Conservation (phyloP, 208 protist genomes). For the Spongospora subterranea region DNA sequence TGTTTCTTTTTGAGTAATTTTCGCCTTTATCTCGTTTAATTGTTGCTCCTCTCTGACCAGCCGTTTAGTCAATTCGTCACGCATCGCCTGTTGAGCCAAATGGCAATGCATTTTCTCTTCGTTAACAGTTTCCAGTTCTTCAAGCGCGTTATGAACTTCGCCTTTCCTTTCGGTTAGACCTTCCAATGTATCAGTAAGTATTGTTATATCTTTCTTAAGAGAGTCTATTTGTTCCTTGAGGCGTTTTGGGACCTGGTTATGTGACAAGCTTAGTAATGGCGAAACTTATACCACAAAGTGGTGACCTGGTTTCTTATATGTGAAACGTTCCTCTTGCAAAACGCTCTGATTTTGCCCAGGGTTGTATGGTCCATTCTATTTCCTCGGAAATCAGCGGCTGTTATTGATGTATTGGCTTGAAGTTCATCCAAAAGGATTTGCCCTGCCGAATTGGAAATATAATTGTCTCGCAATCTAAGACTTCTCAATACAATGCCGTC, state of each 20-base stretch:
- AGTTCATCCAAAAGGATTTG: constrained; percentile 51
- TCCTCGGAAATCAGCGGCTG: constrained; percentile 22
- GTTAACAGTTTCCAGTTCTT: background rate
- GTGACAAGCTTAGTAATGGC: too few species aligned
- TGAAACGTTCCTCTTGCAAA: background rate
- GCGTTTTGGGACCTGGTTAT: constrained; percentile 31
- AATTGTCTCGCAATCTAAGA: constrained; percentile 32
- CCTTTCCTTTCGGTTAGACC: background rate
- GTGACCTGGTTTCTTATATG: constrained; percentile 44
- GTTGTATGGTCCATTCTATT: constrained; percentile 20
- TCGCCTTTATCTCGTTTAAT: constrained; percentile 17
- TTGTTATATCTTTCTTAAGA: background rate
- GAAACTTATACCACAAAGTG: too few species aligned
- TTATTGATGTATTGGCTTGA: constrained; percentile 24
- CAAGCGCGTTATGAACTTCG: background rate
- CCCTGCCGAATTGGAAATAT: background rate
- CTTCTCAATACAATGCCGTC: background rate
- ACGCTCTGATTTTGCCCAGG: background rate
- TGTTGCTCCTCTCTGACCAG: constrained; percentile 8
- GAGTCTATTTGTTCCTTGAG: background rate
- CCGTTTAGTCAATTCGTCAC: constrained; percentile 2
- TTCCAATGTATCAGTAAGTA: background rate
- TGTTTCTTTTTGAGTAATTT: background rate
- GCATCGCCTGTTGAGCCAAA: constrained; percentile 8
- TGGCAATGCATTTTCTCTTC: constrained; percentile 49